Evolutionary conservation across 805 yeast species (phyloP).

Genomic region (Metahyphopichia silvanorum): DNA sequence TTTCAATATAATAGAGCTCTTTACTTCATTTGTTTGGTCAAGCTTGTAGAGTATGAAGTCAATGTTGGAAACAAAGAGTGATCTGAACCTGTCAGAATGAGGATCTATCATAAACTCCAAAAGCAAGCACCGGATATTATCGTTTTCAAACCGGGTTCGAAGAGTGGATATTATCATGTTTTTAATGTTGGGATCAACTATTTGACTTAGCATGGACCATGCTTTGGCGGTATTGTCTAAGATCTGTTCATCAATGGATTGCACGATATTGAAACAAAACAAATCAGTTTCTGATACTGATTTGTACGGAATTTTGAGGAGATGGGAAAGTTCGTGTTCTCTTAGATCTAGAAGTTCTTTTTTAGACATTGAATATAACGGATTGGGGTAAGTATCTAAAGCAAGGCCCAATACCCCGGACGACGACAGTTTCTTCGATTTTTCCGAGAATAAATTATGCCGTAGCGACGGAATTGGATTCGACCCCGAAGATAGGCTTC

Average conservation of each 20-base stretch:
- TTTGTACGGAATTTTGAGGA: constrained; percentile 22
- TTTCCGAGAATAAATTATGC: constrained; percentile 1
- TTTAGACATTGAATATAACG: constrained; percentile 26
- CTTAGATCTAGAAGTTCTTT: constrained; percentile 21
- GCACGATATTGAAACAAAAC: constrained; percentile 26
- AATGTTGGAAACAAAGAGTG: constrained; percentile 15
- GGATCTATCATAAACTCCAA: constrained; percentile 26
- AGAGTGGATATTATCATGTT: constrained; percentile 14
- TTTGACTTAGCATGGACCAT: constrained; percentile 15
- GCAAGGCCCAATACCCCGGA: constrained; percentile 10
- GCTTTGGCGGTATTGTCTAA: constrained; percentile 21
- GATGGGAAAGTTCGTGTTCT: constrained; percentile 19
- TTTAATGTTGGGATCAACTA: constrained; percentile 16
- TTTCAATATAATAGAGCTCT: constrained; percentile 16
- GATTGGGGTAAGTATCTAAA: constrained; percentile 27
- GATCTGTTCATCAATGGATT: constrained; percentile 27
- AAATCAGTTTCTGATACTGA: constrained; percentile 20
- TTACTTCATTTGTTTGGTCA: constrained; percentile 9
- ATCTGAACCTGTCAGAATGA: constrained; percentile 10
- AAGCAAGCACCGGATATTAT: constrained; percentile 22
- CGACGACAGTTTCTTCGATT: background rate
- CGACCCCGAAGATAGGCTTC: too few relatives aligned
- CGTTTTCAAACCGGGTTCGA: constrained; percentile 11
- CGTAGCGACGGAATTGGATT: background rate
- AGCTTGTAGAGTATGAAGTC: constrained; percentile 8